Percentiles rank a stretch among this genome's conserved stretches.
These are phyloP conservation scores for Urtica urens DNA, from an alignment of 306 rosid species.

Conservation along the genomic window DNA sequence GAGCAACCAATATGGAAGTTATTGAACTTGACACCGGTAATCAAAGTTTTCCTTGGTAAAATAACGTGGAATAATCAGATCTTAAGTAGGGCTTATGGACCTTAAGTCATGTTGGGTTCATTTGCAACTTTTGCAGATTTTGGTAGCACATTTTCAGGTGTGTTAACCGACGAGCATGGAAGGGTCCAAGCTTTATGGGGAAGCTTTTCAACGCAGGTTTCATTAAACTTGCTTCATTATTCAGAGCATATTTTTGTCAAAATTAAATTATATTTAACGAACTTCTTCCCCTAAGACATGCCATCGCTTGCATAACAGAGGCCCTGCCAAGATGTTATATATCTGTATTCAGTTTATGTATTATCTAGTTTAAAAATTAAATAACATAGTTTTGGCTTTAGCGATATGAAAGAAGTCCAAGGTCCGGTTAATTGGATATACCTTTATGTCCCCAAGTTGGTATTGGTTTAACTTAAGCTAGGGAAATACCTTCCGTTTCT, in stretches of 20 bases:
- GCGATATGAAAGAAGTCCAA: too few species aligned
- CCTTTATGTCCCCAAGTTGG: too few species aligned
- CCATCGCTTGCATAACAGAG: too few species aligned
- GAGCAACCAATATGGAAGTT: conserved; percentile 97
- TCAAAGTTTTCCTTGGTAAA: conserved; percentile 2
- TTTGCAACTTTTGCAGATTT: conserved; percentile 47
- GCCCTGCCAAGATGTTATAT: too few species aligned
- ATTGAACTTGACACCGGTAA: conserved; percentile 97
- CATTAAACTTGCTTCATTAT: neutral
- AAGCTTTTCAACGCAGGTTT: conserved; percentile 98
- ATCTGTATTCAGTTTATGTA: too few species aligned
- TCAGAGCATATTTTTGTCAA: neutral
- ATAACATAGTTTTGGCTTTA: too few species aligned
- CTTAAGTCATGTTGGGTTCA: conserved; percentile 11
- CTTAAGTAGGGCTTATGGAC: neutral
- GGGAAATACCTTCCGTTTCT: too few species aligned
- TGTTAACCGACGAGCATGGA: conserved; percentile 80
- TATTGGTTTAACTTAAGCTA: too few species aligned
- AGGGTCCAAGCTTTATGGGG: conserved; percentile 97
- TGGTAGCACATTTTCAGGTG: conserved; percentile 93
- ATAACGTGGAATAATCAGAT: neutral
- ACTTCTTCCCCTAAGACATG: too few species aligned
- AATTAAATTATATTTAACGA: too few species aligned
- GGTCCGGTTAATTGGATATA: too few species aligned
- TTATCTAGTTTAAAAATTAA: too few species aligned